These are phyloP conservation scores for Pleurotus eryngii DNA, from an alignment of 768 basidiomycete species.

Conservation along the genomic window DNA sequence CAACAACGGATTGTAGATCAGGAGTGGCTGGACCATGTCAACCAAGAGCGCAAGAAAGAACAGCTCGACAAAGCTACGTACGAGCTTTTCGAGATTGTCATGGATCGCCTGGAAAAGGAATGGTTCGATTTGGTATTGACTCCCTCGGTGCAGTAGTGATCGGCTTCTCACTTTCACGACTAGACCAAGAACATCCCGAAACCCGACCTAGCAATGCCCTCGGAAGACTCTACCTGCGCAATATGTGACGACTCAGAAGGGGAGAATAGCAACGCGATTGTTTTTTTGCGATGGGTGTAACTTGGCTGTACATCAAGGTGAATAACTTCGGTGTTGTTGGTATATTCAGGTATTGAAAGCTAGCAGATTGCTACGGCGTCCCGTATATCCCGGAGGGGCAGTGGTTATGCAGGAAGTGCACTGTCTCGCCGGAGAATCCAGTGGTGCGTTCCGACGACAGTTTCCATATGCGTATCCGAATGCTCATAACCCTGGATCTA, in stretches of 20 bases:
- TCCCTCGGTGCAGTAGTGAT: neutral
- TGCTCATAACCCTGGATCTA: slow-evolving; percentile 23
- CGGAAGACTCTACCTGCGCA: slow-evolving; percentile 94
- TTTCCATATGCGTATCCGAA: neutral
- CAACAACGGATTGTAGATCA: slow-evolving; percentile 54
- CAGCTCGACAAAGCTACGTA: slow-evolving; percentile 68
- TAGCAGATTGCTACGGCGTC: slow-evolving; percentile 93
- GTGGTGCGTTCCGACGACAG: slow-evolving; percentile 56
- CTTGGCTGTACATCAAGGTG: slow-evolving; percentile 98
- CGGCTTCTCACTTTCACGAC: neutral
- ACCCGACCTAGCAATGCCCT: slow-evolving; percentile 80
- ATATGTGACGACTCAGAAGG: slow-evolving; percentile 98
- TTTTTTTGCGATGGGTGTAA: slow-evolving; percentile 99
- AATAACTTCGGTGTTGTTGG: slow-evolving; percentile 13
- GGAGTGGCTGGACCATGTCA: slow-evolving; percentile 89
- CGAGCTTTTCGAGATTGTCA: slow-evolving; percentile 92
- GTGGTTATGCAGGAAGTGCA: slow-evolving; percentile 98
- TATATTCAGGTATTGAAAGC: neutral
- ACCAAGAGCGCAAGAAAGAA: slow-evolving; percentile 76
- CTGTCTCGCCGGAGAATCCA: slow-evolving; percentile 93
- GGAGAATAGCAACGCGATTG: slow-evolving; percentile 98
- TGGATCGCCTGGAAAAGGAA: slow-evolving; percentile 98
- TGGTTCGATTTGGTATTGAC: slow-evolving; percentile 89
- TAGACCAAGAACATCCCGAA: slow-evolving; percentile 95
- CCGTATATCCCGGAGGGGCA: slow-evolving; percentile 99